phyloP scores from a whole-genome alignment of 2,329 filamentous ascomycete genomes.

The Pseudogymnoascus sp. region DNA sequence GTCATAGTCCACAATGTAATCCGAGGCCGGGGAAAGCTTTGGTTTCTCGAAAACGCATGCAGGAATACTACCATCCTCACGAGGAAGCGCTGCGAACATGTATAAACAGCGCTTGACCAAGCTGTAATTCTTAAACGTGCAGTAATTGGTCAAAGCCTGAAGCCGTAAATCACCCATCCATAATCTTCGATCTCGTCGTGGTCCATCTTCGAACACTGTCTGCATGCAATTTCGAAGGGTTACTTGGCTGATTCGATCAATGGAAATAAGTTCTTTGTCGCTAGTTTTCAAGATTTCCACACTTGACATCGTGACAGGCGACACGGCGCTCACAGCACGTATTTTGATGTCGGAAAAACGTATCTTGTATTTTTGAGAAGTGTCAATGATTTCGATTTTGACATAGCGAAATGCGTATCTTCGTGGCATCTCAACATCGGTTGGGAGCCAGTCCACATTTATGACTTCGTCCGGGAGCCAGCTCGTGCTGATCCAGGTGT shows the following conservation, averaged over 20 bases:
- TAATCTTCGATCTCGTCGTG: constrained; percentile 29
- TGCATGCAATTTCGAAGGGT: constrained; percentile 33
- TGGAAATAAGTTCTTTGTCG: constrained; percentile 19
- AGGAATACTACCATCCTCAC: constrained; percentile 27
- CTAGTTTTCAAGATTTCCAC: constrained; percentile 12
- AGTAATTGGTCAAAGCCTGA: constrained; percentile 31
- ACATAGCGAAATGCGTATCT: constrained; percentile 30
- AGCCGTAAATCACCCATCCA: constrained; percentile 32
- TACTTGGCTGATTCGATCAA: constrained; percentile 27
- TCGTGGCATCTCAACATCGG: constrained; percentile 24
- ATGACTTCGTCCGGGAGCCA: constrained; percentile 32
- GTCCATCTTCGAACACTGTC: constrained; percentile 32
- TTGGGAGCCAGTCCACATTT: constrained; percentile 29
- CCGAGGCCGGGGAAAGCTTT: constrained; percentile 23
- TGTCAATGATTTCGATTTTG: constrained; percentile 29
- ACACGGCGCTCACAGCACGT: constrained; percentile 25
- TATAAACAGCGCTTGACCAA: constrained; percentile 31
- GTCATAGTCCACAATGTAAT: constrained; percentile 32
- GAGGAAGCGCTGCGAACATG: constrained; percentile 28
- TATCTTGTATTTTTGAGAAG: constrained; percentile 29
- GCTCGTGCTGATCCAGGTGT: constrained; percentile 32
- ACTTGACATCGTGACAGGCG: constrained; percentile 13
- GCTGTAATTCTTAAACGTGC: constrained; percentile 28
- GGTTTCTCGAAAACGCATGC: constrained; percentile 30
- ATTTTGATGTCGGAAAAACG: constrained; percentile 24